Conservation (phyloP, 805 yeast genomes). For the Maudiozyma barnettii region DNA sequence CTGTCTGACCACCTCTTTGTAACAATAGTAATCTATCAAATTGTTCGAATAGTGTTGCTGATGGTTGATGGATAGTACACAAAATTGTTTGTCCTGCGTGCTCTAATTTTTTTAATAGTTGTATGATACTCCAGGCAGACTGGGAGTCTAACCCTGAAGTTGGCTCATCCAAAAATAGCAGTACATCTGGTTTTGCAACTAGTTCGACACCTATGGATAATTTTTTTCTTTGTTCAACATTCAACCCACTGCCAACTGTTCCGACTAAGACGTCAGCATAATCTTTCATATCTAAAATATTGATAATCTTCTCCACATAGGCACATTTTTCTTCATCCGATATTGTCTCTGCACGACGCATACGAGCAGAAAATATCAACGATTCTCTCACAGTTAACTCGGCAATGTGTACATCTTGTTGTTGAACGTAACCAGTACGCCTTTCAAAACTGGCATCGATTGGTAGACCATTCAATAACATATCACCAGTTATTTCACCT, state of each 20-base stretch:
- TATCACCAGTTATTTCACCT: constrained; percentile 57
- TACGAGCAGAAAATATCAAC: constrained; percentile 48
- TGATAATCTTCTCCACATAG: constrained; percentile 56
- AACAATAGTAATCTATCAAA: constrained; percentile 53
- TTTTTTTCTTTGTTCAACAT: constrained; percentile 37
- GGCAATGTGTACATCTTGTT: constrained; percentile 57
- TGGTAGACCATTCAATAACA: constrained; percentile 47
- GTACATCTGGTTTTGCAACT: constrained; percentile 38
- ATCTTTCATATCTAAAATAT: constrained; percentile 40
- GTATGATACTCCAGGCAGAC: constrained; percentile 42
- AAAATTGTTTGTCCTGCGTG: constrained; percentile 41
- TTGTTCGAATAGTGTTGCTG: constrained; percentile 50
- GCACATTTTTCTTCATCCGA: constrained; percentile 45
- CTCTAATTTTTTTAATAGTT: constrained; percentile 36
- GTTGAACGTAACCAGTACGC: constrained; percentile 61
- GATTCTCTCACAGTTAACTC: constrained; percentile 64
- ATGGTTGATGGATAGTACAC: constrained; percentile 52
- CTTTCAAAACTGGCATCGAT: constrained; percentile 44
- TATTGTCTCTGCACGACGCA: constrained; percentile 48
- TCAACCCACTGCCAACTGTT: constrained; percentile 33
- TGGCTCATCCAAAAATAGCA: constrained; percentile 42
- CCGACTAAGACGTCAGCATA: constrained; percentile 49
- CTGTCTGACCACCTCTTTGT: constrained; percentile 62
- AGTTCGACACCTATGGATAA: constrained; percentile 39
- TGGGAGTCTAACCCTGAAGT: constrained; percentile 45